phyloP scores from a whole-genome alignment of 1,284 basidiomycete genomes.

The Boletus holoroseus region DNA sequence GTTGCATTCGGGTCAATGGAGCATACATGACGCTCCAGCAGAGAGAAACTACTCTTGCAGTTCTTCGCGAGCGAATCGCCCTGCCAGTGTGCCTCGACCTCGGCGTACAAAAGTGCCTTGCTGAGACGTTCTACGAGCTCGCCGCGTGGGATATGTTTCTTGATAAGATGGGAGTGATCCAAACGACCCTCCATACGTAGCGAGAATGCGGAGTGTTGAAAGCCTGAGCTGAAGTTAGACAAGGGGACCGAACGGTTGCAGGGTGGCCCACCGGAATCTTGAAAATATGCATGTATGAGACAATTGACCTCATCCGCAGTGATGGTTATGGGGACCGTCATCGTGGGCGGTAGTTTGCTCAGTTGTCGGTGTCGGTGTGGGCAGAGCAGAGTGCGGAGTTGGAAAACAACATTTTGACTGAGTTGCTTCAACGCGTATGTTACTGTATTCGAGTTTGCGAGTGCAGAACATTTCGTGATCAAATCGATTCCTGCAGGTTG shows the following conservation, averaged over 20 bases:
- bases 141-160: conserved; percentile 73
- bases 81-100: conserved; percentile 78
- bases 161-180: conserved; percentile 57
- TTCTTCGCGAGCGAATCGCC: conserved; percentile 51
- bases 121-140: conserved; percentile 75
- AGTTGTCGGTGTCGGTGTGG: neutral
- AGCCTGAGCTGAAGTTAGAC: conserved; percentile 41
- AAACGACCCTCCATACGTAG: conserved; percentile 66
- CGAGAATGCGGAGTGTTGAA: conserved; percentile 72
- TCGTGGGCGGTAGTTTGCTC: conserved; percentile 10
- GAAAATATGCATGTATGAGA: conserved; percentile 75
- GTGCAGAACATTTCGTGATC: neutral
- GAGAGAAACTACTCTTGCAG: conserved; percentile 62
- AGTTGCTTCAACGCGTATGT: neutral
- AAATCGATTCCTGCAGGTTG: neutral
- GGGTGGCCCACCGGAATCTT: conserved; percentile 59
- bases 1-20: conserved; percentile 40
- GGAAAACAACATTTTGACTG: conserved; percentile 17
- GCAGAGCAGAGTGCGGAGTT: conserved; percentile 28
- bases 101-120: conserved; percentile 77
- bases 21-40: conserved; percentile 68
- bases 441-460: neutral
- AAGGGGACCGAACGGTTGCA: neutral
- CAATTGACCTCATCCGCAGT: conserved; percentile 81
- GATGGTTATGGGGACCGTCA: conserved; percentile 52